Evolutionary conservation across 2,329 filamentous ascomycete species (phyloP), one percentile per base, ranked within the genome.

Genomic region (Chaetomium globosum): DNA sequence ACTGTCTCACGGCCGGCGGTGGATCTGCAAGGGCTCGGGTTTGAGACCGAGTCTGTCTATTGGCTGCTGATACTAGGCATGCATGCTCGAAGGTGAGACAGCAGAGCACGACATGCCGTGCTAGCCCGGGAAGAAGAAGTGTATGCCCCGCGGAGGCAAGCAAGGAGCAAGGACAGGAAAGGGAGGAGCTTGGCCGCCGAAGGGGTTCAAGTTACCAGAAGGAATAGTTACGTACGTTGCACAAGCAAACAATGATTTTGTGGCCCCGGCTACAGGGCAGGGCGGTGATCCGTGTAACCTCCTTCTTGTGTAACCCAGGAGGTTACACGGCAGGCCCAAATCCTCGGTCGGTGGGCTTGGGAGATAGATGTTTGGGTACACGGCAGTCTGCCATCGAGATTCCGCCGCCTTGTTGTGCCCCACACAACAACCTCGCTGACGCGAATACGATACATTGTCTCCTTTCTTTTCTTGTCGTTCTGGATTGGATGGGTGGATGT

Each of bases 11-110:
- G 65, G 61, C n/a, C 51, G 66, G 6, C 59, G 61, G 33, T 71
- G 71, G 72, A 66, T 57, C 54, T 64, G 69, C 55, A 57, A 57
- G 57, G 65, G 65, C 43, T 10, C 71, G 67, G 57, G 67, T 72
- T 39, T 73, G 63, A 67, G 58, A 7, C 13, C 39, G 39, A 4
- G 39, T n/a, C 39, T 19, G 28, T 33, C 9, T 3, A 33, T 53
- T 48, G 46, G 46, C n/a, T 48, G 46, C 9, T 48, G n/a, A 23
- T 23, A 48, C 23, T 30, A 23, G 10, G 48, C 56, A 19, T 48
- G 58, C 61, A 59, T 28, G 49, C 19, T 51, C 10, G 30, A n/a
- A 43, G 28, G 39, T 61, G 57, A 52, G 31, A 64, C 62, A 36
- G 56, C 61, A 63, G 53, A 28, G 54, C 23, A 52, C 54, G 61